phyloP scores from a whole-genome alignment of 768 basidiomycete species.

The Sarcodon aspratus region DNA sequence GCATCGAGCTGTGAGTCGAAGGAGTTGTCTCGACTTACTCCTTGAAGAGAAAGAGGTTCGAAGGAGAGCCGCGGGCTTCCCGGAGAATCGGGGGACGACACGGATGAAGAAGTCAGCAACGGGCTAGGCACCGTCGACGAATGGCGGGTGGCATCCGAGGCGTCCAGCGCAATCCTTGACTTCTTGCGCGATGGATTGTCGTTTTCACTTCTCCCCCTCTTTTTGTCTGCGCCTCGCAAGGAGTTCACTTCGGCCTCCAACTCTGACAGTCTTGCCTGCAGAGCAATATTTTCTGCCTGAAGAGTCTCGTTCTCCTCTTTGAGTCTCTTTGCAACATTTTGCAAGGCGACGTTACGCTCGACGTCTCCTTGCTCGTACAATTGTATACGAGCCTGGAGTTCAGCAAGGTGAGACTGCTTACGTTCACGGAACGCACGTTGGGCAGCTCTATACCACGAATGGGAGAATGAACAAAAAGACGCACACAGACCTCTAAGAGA shows the following conservation, averaged over 20 bases:
- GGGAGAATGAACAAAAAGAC: conserved; percentile 1
- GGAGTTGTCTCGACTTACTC: conserved; percentile 13
- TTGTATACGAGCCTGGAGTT: conserved; percentile 76
- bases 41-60: conserved; percentile 21
- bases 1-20: conserved; percentile 20
- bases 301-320: conserved; percentile 82
- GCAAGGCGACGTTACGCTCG: conserved; percentile 76
- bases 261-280: conserved; percentile 31
- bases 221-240: conserved; percentile 29
- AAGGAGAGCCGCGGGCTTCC: conserved; percentile 24
- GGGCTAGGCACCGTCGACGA: not conserved
- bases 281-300: conserved; percentile 49
- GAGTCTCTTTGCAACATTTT: conserved; percentile 69
- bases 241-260: conserved; percentile 12
- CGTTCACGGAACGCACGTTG: conserved; percentile 87
- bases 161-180: conserved; percentile 17
- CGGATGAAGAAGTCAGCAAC: conserved; percentile 9
- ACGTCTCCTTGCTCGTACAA: conserved; percentile 87
- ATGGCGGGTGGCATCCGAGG: conserved; percentile 7
- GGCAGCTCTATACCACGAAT: conserved; percentile 44
- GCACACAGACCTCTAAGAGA: not conserved
- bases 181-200: conserved; percentile 27
- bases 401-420: conserved; percentile 80
- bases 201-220: conserved; percentile 44
- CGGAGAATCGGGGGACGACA: conserved; percentile 33